Base-by-base conservation (phyloP, 306 rosid genomes). In the Dryas drummondii region DNA sequence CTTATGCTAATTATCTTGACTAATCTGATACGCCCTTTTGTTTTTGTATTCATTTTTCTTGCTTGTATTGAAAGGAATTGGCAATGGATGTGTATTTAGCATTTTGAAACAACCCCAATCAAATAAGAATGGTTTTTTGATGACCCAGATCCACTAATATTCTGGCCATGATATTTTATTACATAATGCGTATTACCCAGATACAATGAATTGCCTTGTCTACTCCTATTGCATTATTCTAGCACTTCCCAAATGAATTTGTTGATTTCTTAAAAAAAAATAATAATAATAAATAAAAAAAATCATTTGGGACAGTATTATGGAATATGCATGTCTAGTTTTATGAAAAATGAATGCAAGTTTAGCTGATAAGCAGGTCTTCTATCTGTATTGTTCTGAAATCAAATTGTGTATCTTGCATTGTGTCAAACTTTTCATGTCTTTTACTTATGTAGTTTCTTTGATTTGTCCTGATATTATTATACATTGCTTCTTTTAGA, bases 401-500 rank as follows among this genome's bases (percentile, higher is more conserved):
- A 56, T 40, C 62, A 65, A 45, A 14, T 9, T 13, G 44, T 9
- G 14, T 6, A 3, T 42, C 2, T 37, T 41, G 4, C 5, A 19
- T 13, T 3, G 4, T 26, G 7, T 40, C 60, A 10, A 42, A 58
- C n/a, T 52, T 65, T 56, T 76, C 8, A 6, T 77, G 27, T 41
- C 15, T 45, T 57, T 8, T 17, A 17, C 56, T 51, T 40, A 1
- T 37, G 78, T 37, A 16, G 2, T 66, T 15, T 68, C 59, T 51
- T 63, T 86, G 51, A 75, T 14, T 6, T 75, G 70, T 22, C 22
- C 19, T 27, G 6, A 44, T 72, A 15, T 4, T 66, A 7, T 82
- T 5, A 42, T 76, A 6, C 69, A 58, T 49, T 58, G 9, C n/a
- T 59, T 52, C 37, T 45, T 81, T 57, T 87, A 93, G 94, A 93